Percentiles rank a stretch among this genome's conserved stretches.
phyloP scores from a whole-genome alignment of 768 basidiomycete genomes.

The Agaricus sinodeliciosus region DNA sequence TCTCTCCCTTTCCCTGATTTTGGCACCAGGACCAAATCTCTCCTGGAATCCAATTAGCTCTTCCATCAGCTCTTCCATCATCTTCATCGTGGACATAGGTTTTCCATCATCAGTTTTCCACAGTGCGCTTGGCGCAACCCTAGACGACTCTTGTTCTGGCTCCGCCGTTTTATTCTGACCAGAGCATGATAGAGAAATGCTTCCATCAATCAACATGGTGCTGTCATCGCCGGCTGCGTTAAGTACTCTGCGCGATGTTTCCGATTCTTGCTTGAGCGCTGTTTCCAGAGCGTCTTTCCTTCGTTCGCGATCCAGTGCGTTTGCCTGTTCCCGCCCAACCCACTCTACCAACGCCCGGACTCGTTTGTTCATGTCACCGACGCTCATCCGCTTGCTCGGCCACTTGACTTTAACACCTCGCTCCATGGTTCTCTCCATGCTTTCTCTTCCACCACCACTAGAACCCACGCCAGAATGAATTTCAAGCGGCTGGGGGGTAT shows the following conservation, averaged over 20 bases:
- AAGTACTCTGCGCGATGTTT: conserved; percentile 8
- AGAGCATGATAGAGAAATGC: conserved; percentile 7
- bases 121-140: background rate
- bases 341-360: conserved; percentile 87
- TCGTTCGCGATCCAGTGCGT: conserved; percentile 62
- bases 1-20: conserved; percentile 46
- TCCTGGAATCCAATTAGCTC: conserved; percentile 88
- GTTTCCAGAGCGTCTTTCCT: conserved; percentile 62
- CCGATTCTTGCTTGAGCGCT: conserved; percentile 33
- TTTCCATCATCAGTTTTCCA: conserved; percentile 12
- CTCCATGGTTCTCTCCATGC: conserved; percentile 57
- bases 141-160: background rate
- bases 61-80: conserved; percentile 90
- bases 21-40: conserved; percentile 58
- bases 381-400: conserved; percentile 91
- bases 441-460: conserved; percentile 37
- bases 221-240: conserved; percentile 17
- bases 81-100: conserved; percentile 51
- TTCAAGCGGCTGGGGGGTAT: conserved; percentile 67
- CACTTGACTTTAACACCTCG: conserved; percentile 86
- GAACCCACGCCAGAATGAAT: conserved; percentile 42
- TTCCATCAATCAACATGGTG: conserved; percentile 27
- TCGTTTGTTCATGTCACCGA: conserved; percentile 97
- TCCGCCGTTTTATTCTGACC: conserved; percentile 13
- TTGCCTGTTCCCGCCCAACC: conserved; percentile 86